Base-by-base conservation (phyloP, 2,329 filamentous ascomycete species). In the Chaetomiaceae sp. region DNA sequence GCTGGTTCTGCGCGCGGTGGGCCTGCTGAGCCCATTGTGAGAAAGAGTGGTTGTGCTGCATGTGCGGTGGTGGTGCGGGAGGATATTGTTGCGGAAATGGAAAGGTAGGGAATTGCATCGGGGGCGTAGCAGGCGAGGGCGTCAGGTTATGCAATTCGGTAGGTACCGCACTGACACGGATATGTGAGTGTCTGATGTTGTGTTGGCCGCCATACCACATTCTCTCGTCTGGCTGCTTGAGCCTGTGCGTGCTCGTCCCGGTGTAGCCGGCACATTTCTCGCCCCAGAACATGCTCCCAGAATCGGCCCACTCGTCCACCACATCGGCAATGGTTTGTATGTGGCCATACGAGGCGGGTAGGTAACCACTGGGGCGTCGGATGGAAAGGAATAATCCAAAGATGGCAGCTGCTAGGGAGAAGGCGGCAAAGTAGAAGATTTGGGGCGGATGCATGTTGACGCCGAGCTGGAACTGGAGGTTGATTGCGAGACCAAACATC, bases 311-410 rank as follows among this genome's bases (percentile, higher is more conserved):
- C 9, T 65, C 64, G 58, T 67, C 65, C 33, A 68, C 58, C 27
- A 68, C 51, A 56, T 67, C 62, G 29, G 59, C 63, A 33, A 68
- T 62, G 8, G 65, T 68, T 44, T 65, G 65, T n/a, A 68, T 54
- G 53, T 68, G 66, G 1, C 66, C 66, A 42, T 60, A 67, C 8
- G 64, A 57, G 5, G 63, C 60, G 6, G 66, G 66, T 9, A 65
- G 56, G 16, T 54, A 51, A 9, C 65, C 66, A 8, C 50, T 40
- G 9, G 61, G 61, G 11, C 55, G 53, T 7, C 56, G 54, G 1
- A 62, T 38, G 11, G 54, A 62, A n/a, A 63, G 56, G 27, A 54
- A 58, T 16, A 62, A 58, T 7, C 63, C 57, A 33, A 67, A 67
- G 4, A 64, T 16, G 25, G 65, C 63, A 16, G 64, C 57, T 4